Evolutionary conservation across 192 early-diverging fungal genomes (phyloP), one percentile per base, ranked within the genome.

Genomic region (Backusella australiensis): DNA sequence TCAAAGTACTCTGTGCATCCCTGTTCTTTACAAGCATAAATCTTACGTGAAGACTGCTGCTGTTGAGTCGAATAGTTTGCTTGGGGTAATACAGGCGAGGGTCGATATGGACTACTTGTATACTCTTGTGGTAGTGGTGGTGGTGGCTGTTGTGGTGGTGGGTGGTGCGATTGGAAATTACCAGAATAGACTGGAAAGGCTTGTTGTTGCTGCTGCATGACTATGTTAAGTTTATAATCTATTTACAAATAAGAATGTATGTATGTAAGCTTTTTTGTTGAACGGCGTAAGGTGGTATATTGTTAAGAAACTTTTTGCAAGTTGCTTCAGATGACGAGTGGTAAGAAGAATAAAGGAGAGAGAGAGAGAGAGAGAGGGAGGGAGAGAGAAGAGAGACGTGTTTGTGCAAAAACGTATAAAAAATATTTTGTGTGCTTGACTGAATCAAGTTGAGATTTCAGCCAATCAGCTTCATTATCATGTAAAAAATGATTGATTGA

Each of bases 1-100:
- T 71, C 70, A 49, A 71, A 71, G 12, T 71, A 71, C 26, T 71
- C 42, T 32, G 70, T 44, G 41, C 70, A 71, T 17, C 70, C 70
- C 6, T 41, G 70, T 32, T 71, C 70, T 15, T 71, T 71, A 71
- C 70, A 71, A 17, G 42, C 42, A 71, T 46, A 71, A 17, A 71
- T 21, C 42, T 71, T 71, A 49, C 70, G 70, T 17, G 70, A 34
- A 12, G 46, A n/a, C 6, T 68, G 67, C 35, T 68, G 67, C 6
- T 56, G 52, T 59, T 59, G 53, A 23, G 36, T 23, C 39, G 68
- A 4, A 26, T 35, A 69, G 35, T 39, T 69, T 35, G 68, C 1
- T 69, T 69, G 56, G 29, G 56, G 11, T 63, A 29, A 8, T 5
- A 29, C 23, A 56, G 53, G 53, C 21, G n/a, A 56, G 21, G 56